Conservation (phyloP, 495 filamentous ascomycete species). For the Talaromyces thailandensis region DNA sequence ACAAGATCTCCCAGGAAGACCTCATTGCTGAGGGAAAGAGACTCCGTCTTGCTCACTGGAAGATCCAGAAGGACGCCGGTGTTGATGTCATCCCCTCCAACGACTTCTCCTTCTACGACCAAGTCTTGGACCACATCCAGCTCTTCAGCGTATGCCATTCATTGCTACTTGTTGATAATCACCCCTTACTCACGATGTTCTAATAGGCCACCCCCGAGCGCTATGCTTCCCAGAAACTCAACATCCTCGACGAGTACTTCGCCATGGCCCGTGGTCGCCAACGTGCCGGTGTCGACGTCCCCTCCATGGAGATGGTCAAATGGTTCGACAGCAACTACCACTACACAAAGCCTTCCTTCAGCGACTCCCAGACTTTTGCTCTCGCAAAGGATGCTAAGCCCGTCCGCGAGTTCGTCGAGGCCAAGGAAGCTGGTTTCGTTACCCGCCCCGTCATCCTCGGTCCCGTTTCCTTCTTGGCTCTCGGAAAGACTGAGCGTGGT, state of each 20-base stretch:
- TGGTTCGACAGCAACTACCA: constrained; percentile 99
- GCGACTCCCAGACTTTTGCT: constrained; percentile 92
- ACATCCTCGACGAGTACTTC: constrained; percentile 92
- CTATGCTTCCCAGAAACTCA: constrained; percentile 77
- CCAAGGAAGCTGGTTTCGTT: constrained; percentile 86
- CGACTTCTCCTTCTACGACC: constrained; percentile 98
- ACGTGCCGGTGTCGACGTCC: constrained; percentile 71
- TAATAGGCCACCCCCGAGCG: constrained; percentile 74
- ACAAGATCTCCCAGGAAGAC: constrained; percentile 79
- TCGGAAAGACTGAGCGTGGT: constrained; percentile 94
- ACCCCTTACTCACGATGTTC: background rate
- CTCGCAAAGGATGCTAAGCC: constrained; percentile 83
- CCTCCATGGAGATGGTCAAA: constrained; percentile 91
- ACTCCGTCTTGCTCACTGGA: constrained; percentile 93
- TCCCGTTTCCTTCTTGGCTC: constrained; percentile 90
- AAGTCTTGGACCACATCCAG: constrained; percentile 97
- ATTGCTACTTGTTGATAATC: too few species aligned
- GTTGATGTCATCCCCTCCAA: constrained; percentile 97
- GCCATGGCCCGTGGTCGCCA: constrained; percentile 99
- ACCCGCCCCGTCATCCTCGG: constrained; percentile 93
- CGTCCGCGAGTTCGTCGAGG: constrained; percentile 87
- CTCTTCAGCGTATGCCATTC: constrained; percentile 90
- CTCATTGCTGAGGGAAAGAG: constrained; percentile 91
- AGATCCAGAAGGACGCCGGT: constrained; percentile 96
- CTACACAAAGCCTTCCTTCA: constrained; percentile 97